Evolutionary conservation across 1,284 basidiomycete genomes (phyloP).

Genomic region (Rhodotorula sp.): DNA sequence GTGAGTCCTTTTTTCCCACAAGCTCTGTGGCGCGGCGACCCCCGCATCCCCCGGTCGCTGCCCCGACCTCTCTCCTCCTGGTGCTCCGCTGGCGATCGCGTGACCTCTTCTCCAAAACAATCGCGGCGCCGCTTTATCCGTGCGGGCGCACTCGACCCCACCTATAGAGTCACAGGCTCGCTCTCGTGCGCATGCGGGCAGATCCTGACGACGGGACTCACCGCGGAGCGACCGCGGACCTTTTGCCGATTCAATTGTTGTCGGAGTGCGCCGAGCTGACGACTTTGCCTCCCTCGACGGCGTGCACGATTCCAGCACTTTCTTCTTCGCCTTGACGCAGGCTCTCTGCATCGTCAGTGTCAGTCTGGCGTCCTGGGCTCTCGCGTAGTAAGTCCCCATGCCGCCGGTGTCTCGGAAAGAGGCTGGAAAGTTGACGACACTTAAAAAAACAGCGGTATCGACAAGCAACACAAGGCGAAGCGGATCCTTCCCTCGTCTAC

Average conservation of each 20-base stretch:
- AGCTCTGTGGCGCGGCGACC: not conserved
- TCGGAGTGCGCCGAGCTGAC: not conserved
- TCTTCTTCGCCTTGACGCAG: slow-evolving; percentile 24
- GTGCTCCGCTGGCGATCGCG: not conserved
- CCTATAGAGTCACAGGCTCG: no score
- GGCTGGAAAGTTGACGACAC: not conserved
- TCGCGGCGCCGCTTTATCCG: no score
- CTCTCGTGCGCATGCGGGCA: no score
- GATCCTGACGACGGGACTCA: no score
- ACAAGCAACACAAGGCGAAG: slow-evolving; percentile 2
- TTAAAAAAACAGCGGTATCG: not conserved
- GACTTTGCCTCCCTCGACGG: not conserved
- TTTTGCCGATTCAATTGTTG: not conserved
- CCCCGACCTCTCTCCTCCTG: not conserved
- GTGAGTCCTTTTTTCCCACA: not conserved
- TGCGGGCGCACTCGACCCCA: no score
- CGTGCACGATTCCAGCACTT: slow-evolving; percentile 6
- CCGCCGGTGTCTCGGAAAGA: not conserved
- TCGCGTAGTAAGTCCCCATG: not conserved
- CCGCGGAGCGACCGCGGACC: not conserved
- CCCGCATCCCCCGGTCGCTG: not conserved
- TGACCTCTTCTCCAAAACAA: not conserved
- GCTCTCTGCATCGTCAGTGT: slow-evolving; percentile 7
- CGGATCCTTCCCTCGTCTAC: slow-evolving; percentile 4
- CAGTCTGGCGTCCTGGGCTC: slow-evolving; percentile 8